Evolutionary conservation across 257 asterid species (phyloP).

Genomic region (Primulina huaijiensis): DNA sequence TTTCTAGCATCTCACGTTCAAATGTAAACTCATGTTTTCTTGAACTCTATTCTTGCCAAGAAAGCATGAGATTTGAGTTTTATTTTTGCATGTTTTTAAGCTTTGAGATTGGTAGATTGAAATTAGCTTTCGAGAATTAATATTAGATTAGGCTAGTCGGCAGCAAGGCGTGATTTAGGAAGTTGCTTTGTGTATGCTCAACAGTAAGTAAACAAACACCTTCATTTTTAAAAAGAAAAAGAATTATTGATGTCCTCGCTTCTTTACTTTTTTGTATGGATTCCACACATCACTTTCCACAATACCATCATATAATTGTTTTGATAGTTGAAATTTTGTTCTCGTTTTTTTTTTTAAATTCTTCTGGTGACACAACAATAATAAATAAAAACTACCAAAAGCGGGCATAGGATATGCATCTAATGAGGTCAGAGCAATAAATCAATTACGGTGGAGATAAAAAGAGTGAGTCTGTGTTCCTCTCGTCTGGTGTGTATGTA

Average conservation of each 20-base stretch:
- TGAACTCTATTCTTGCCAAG: slow-evolving; percentile 23
- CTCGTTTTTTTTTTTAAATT: too few relatives aligned
- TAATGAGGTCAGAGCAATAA: too few relatives aligned
- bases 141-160: neutral
- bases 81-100: slow-evolving; percentile 24
- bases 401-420: too few relatives aligned
- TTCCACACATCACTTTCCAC: neutral
- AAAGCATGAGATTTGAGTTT: slow-evolving; percentile 24
- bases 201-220: neutral
- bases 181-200: neutral
- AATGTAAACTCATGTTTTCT: slow-evolving; percentile 5
- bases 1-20: neutral
- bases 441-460: too few relatives aligned
- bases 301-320: too few relatives aligned
- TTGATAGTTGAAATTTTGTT: neutral
- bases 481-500: too few relatives aligned
- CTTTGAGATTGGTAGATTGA: slow-evolving; percentile 34
- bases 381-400: too few relatives aligned
- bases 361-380: neutral
- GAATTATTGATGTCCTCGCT: neutral
- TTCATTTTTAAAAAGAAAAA: too few relatives aligned
- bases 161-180: slow-evolving; percentile 1
- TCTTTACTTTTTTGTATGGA: neutral
- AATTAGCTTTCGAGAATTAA: slow-evolving; percentile 23
- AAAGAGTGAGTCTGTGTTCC: too few relatives aligned